Base-by-base conservation (phyloP, 2,329 filamentous ascomycete genomes). In the Penicillium sp. region DNA sequence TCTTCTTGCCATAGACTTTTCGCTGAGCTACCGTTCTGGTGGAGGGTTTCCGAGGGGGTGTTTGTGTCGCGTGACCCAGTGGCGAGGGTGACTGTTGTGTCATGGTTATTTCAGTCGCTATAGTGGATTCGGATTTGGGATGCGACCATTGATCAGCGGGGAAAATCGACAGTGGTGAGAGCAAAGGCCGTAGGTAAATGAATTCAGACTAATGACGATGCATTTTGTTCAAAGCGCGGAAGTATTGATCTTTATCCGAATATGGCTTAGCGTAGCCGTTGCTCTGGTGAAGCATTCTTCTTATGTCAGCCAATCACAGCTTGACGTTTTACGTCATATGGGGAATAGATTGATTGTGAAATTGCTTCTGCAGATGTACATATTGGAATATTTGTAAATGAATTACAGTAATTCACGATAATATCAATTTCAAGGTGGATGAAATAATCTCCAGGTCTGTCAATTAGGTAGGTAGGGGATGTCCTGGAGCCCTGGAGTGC, bases 1-100 rank as follows among this genome's bases (percentile, higher is more conserved):
- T 67, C 48, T 69, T 62, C 50, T 75, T 75, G 13, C 73, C 74
- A 39, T 75, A 75, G 11, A 76, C 74, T 54, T 64, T 69, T 50
- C 68, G 63, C 21, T 71, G 69, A 7, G 67, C 59, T 26, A 64
- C 58, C 48, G 67, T 60, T 31, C 67, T 71, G 31, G 67, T 59
- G n/a, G 61, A 56, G 39, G 62, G 55, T 61, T 67, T 65, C 16
- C 50, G 62, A 29, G 65, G 54, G 39, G 56, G 59, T 54, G 53
- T 57, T 43, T 63, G 57, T 55, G 62, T 68, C 53, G 64, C 53
- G 53, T 66, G 60, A 55, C 59, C 55, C 39, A 55, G 46, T 45
- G 55, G 46, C 23, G 62, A 58, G n/a, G 51, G 51, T 50, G 62
- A 59, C 11, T 47, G 55, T 8, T 60, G 50, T 44, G 47, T 50